Percentiles rank a stretch among this genome's conserved stretches.
Conservation (phyloP, 352 stramenopile species). For the Pythium sukuiense region DNA sequence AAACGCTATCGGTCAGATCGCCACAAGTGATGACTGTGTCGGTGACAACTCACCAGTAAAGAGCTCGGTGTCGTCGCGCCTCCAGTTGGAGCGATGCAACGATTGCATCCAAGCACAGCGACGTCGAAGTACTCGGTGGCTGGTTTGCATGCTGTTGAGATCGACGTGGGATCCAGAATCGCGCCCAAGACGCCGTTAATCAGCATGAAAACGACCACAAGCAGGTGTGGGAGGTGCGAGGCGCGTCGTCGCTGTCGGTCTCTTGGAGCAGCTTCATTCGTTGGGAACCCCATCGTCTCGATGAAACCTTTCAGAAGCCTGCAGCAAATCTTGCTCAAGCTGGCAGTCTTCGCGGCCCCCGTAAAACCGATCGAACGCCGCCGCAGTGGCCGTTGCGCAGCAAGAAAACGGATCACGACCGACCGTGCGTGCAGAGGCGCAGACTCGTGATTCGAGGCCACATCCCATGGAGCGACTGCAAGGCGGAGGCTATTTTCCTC, state of each 20-base stretch:
- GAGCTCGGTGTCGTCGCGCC: conserved; percentile 32
- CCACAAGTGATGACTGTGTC: background rate
- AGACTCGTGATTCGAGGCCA: background rate
- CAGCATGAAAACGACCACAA: background rate
- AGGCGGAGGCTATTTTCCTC: conserved; percentile 26
- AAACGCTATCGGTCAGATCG: background rate
- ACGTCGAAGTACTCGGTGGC: conserved; percentile 59
- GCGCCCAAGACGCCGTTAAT: background rate
- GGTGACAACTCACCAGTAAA: conserved; percentile 28
- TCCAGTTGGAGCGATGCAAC: conserved; percentile 41
- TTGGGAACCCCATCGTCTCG: background rate
- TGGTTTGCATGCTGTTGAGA: conserved; percentile 29
- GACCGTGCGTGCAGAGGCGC: background rate
- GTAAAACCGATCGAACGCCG: background rate
- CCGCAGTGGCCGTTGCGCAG: background rate
- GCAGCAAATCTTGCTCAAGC: background rate
- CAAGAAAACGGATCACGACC: background rate
- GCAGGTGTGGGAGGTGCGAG: background rate
- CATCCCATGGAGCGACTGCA: conserved; percentile 19
- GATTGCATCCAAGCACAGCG: conserved; percentile 51
- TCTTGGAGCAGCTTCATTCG: background rate
- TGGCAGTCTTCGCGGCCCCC: background rate
- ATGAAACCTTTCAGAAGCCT: background rate
- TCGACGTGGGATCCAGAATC: conserved; percentile 14
- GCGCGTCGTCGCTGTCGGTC: background rate